Evolutionary conservation across 2,329 filamentous ascomycete species (phyloP), one percentile per base, ranked within the genome.

Genomic region (Orbilia blumenaviensis): DNA sequence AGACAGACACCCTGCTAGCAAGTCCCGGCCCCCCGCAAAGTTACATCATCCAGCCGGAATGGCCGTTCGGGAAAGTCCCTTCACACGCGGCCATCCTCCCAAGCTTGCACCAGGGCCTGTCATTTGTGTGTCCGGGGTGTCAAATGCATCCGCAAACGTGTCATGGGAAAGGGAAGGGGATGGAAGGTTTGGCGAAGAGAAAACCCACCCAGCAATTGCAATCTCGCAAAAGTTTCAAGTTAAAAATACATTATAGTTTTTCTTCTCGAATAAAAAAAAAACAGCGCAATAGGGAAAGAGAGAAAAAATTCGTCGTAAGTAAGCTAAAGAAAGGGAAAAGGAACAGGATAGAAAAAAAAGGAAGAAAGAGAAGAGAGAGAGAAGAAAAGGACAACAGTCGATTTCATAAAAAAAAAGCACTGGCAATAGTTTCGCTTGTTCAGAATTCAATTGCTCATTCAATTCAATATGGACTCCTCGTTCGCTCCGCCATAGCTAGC

Each of bases 1-100:
- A 48, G 29, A 60, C 18, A 60, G 34, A 60, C 32, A 48, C 42
- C 42, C 42, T 48, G 42, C n/a, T n/a, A n/a, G n/a, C n/a, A n/a
- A n/a, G n/a, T 27, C 10, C 14, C 23, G 46, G 42, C 42, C 18
- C 46, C 34, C 18, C 32, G 36, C 60, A 67, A n/a, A 25, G 63
- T 67, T 67, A 67, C 63, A 67, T 67, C 63, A 67, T 67, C 61
- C 44, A 27, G 32, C 61, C 61, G 29, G 63, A n/a, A 21, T 48
- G 25, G 50, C 29, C 27, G 25, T 67, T 71, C 56, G 66, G 66
- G 66, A 54, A 71, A 56, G 66, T 71, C 41, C 32, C 18, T 27
- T 27, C 48, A 6, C 38, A 34, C 32, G 32, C 32, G 32, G 32
- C 32, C n/a, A 10, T 23, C 6, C 42, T n/a, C 44, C 46, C 42